Percentiles rank a stretch among this genome's conserved stretches.
Evolutionary conservation across 352 stramenopile genomes (phyloP).

Genomic region (Albugo candida): DNA sequence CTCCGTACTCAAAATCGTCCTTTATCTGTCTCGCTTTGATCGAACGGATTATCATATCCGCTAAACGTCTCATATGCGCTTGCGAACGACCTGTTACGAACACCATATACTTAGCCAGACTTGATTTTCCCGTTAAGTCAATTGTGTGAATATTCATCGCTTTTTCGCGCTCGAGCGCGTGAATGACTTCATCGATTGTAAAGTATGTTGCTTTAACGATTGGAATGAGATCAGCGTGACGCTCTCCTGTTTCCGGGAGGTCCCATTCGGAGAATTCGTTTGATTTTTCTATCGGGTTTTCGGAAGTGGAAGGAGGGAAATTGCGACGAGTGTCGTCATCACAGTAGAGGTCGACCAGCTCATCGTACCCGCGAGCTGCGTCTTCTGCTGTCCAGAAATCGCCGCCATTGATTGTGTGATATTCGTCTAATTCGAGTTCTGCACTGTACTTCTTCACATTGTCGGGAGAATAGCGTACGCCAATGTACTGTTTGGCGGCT

Average conservation of each 20-base stretch:
- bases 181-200: slow-evolving; percentile 44
- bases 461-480: slow-evolving; percentile 34
- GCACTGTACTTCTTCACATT: slow-evolving; percentile 78
- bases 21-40: slow-evolving; percentile 44
- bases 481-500: slow-evolving; percentile 23
- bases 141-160: slow-evolving; percentile 61
- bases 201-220: slow-evolving; percentile 40
- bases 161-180: slow-evolving; percentile 47
- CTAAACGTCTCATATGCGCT: slow-evolving; percentile 75
- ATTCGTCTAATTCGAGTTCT: slow-evolving; percentile 40
- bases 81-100: slow-evolving; percentile 71
- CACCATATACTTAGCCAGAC: slow-evolving; percentile 76
- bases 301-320: slow-evolving; percentile 16
- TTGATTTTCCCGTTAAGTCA: slow-evolving; percentile 53
- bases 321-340: slow-evolving; percentile 57
- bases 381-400: slow-evolving; percentile 70
- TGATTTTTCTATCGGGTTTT: neutral
- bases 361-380: slow-evolving; percentile 62
- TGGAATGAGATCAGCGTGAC: slow-evolving; percentile 58
- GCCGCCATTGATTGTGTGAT: slow-evolving; percentile 51
- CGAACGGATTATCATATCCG: slow-evolving; percentile 72
- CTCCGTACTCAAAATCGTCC: slow-evolving; percentile 61
- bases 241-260: slow-evolving; percentile 38
- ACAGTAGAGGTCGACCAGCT: slow-evolving; percentile 63
- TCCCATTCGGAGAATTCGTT: slow-evolving; percentile 30